These are phyloP conservation scores for Paramyrothecium roridum DNA, from an alignment of 2,329 filamentous ascomycete species.

Conservation along the genomic window DNA sequence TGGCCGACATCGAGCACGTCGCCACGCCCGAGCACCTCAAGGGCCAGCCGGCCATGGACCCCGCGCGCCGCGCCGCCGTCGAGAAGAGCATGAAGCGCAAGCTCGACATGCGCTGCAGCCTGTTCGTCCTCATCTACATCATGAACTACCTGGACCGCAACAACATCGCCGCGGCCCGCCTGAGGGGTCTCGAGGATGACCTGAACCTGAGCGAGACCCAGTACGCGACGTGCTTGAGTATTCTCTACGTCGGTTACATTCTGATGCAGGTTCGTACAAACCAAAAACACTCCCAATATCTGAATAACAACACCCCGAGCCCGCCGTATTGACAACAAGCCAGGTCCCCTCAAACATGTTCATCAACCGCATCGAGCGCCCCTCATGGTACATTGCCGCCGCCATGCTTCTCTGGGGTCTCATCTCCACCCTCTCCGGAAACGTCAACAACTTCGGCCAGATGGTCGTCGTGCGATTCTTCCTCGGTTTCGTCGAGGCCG, in stretches of 20 bases:
- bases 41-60: conserved; percentile 19
- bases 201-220: conserved; percentile 49
- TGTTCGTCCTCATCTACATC: conserved; percentile 71
- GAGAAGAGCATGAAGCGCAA: conserved; percentile 65
- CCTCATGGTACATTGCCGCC: conserved; percentile 42
- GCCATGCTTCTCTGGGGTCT: conserved; percentile 56
- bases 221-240: conserved; percentile 58
- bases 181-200: conserved; percentile 60
- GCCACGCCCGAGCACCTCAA: background rate
- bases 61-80: conserved; percentile 46
- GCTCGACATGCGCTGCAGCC: conserved; percentile 63
- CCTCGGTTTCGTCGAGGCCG: conserved; percentile 57
- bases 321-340: too few species aligned
- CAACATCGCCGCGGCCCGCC: conserved; percentile 61
- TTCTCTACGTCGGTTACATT: conserved; percentile 62
- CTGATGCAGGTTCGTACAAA: conserved; percentile 57
- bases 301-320: too few species aligned
- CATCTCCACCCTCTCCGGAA: conserved; percentile 51
- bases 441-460: conserved; percentile 44
- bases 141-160: conserved; percentile 65
- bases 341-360: conserved; percentile 48
- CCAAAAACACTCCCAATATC: too few species aligned
- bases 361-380: conserved; percentile 46
- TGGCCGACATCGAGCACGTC: background rate
- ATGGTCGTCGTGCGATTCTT: conserved; percentile 53